Conservation (phyloP, 129 eudicot genomes). For the Oenanthe sinensis region DNA sequence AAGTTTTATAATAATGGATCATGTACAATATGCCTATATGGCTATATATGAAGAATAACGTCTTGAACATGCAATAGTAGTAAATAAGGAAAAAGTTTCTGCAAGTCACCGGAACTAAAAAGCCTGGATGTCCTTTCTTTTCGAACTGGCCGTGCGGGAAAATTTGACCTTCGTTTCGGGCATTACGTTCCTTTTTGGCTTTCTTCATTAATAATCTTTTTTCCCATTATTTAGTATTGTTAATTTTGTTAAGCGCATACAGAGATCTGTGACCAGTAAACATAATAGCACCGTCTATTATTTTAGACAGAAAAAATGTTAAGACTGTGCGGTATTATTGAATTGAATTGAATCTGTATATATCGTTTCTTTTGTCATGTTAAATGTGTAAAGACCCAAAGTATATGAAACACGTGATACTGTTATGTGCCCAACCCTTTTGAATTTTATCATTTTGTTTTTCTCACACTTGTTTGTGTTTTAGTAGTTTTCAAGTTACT, state of each 20-base stretch:
- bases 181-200: background rate
- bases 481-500: no score
- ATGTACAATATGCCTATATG: no score
- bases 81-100: background rate
- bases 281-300: background rate
- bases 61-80: background rate
- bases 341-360: conserved; percentile 1
- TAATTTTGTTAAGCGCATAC: background rate
- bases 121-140: background rate
- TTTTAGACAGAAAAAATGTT: background rate
- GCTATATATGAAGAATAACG: background rate
- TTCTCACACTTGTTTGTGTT: no score
- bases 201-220: background rate
- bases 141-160: conserved; percentile 1
- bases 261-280: background rate
- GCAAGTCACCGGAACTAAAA: background rate
- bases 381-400: background rate
- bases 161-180: background rate
- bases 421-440: background rate
- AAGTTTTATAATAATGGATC: no score
- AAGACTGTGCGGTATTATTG: background rate
- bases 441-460: background rate
- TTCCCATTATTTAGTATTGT: background rate
- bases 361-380: background rate
- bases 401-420: background rate